Percentiles rank a stretch among this genome's conserved stretches.
phyloP scores from a whole-genome alignment of 805 yeast genomes.

The Starmerella sp. region DNA sequence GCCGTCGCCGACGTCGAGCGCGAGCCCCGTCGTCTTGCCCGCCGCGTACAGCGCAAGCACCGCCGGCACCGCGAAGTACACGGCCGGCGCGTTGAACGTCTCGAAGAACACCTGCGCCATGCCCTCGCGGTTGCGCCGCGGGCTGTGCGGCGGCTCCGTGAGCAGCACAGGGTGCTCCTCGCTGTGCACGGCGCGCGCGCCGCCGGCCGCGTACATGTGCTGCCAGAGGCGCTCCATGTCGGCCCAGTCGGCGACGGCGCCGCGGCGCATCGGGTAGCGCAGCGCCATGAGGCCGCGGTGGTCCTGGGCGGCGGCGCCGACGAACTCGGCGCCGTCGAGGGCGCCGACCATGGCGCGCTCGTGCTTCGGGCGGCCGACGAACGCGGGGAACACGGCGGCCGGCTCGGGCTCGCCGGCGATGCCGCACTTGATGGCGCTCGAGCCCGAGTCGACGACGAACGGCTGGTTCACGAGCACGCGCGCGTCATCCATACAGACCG shows the following conservation, averaged over 20 bases:
- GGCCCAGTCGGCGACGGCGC: constrained; percentile 69
- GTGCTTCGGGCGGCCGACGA: constrained; percentile 77
- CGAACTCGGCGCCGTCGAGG: constrained; percentile 51
- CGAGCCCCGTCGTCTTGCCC: constrained; percentile 85
- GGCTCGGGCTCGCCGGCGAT: constrained; percentile 90
- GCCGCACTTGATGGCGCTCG: constrained; percentile 77
- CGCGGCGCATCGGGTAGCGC: constrained; percentile 66
- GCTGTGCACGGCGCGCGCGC: constrained; percentile 37
- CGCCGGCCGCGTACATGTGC: constrained; percentile 37
- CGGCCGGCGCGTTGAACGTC: constrained; percentile 61
- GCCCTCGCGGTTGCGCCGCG: constrained; percentile 45
- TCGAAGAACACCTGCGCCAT: constrained; percentile 61
- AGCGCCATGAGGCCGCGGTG: constrained; percentile 66
- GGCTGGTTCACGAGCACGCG: constrained; percentile 39
- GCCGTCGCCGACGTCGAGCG: constrained; percentile 88
- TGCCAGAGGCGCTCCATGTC: constrained; percentile 80
- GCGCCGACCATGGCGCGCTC: constrained; percentile 70
- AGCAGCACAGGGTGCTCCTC: constrained; percentile 81
- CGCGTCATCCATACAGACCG: constrained; percentile 7
- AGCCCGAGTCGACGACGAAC: constrained; percentile 66
- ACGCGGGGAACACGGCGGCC: constrained; percentile 46
- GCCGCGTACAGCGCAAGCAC: constrained; percentile 75
- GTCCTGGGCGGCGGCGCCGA: constrained; percentile 67
- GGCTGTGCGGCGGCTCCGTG: constrained; percentile 84
- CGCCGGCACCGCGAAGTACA: constrained; percentile 63